Base-by-base conservation (phyloP, 306 rosid genomes). In the Sicyos edulis region DNA sequence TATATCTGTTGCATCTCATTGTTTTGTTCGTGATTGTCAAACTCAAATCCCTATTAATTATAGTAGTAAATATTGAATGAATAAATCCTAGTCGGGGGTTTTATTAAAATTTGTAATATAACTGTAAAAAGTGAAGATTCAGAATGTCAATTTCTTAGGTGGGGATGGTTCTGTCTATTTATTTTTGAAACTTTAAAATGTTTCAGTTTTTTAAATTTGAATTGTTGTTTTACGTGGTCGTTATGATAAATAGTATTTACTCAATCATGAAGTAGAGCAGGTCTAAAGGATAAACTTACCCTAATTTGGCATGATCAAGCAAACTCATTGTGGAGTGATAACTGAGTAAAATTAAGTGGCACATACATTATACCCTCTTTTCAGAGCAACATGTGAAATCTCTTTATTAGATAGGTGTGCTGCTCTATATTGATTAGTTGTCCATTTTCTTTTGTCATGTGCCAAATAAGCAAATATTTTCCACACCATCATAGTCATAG, bases 1-100 rank as follows among this genome's bases (percentile, higher is more conserved):
- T 92, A 86, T 50, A 24, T 76, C 71, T 2, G 13, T 49, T 17
- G 53, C 53, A 19, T 68, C 15, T 22, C 56, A 52, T 47, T 12
- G 16, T 49, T 68, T 49, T 3, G 10, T 47, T 68, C 12, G 44
- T 68, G 57, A 14, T 68, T 47, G 37, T 45, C 57, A 15, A 49
- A 8, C 40, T 68, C 21, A 68, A 24, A 32, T 68, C 10, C 44
- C 45, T 26, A 3, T 47, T 19, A 20, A 54, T 12, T 45, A 6
- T 66, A 10, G 32, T 20, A 12, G 2, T 64, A 20, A 66, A 65
- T 65, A 19, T 47, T 66, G 32, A 3, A n/a, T 64, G 70, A 15
- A 61, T 24, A 34, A 61, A 32, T 61, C 3, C 14, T 61, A 16
- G 37, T 1, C 37, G 8, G 68, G 37, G 49, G n/a, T 34, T 61